Evolutionary conservation across 768 basidiomycete species (phyloP).

Genomic region (Tephrocybe sp.): DNA sequence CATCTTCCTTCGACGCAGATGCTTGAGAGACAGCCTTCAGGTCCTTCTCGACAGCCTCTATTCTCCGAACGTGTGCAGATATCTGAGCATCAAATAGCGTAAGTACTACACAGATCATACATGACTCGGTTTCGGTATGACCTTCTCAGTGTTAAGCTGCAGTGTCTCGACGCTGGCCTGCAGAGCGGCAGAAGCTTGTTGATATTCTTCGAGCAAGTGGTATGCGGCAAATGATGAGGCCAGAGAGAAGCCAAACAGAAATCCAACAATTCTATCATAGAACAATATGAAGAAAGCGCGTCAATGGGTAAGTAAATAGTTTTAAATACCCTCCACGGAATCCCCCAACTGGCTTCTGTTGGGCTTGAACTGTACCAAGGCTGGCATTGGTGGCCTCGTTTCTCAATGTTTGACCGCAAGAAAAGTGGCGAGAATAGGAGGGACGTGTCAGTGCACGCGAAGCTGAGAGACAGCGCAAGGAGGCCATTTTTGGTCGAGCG

Average conservation of each 20-base stretch:
- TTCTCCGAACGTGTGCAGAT: slow-evolving; percentile 77
- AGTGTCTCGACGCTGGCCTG: slow-evolving; percentile 88
- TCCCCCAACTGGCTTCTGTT: slow-evolving; percentile 77
- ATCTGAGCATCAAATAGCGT: slow-evolving; percentile 45
- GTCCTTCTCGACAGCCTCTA: slow-evolving; percentile 89
- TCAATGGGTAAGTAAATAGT: background rate
- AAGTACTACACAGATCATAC: background rate
- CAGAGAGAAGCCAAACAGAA: slow-evolving; percentile 87
- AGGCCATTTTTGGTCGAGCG: slow-evolving; percentile 30
- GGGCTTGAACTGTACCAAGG: slow-evolving; percentile 51
- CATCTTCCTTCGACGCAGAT: slow-evolving; percentile 78
- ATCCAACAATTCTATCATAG: slow-evolving; percentile 67
- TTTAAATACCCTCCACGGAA: slow-evolving; percentile 58
- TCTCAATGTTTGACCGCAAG: slow-evolving; percentile 40
- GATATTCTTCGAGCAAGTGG: slow-evolving; percentile 88
- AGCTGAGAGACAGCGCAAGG: slow-evolving; percentile 29
- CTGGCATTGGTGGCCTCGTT: slow-evolving; percentile 46
- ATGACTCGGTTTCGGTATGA: slow-evolving; percentile 20
- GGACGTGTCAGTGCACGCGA: slow-evolving; percentile 13
- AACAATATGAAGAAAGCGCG: slow-evolving; percentile 6
- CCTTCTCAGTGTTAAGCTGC: slow-evolving; percentile 82
- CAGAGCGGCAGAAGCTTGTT: slow-evolving; percentile 81
- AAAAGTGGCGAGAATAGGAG: slow-evolving; percentile 35
- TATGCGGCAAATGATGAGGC: slow-evolving; percentile 87
- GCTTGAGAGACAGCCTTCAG: slow-evolving; percentile 69